A percentile compares a stretch with the other conserved stretches of the same genome.
phyloP scores from a whole-genome alignment of 1,139 yeast genomes.

The Candida sanyaensis region DNA sequence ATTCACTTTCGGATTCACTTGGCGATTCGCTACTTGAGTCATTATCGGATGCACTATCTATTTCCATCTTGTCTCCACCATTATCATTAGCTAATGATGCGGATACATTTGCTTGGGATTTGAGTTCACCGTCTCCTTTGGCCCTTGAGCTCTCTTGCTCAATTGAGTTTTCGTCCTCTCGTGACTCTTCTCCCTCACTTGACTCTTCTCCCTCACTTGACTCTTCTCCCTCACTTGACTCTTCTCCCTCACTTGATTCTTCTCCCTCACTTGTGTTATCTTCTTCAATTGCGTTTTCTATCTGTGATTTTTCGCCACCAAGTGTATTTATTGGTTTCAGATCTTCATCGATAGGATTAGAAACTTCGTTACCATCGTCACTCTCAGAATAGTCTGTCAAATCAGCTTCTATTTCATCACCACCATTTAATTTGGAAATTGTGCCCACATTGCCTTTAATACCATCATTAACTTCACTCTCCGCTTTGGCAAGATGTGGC shows the following conservation, averaged over 20 bases:
- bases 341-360: too few relatives aligned
- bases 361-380: not conserved
- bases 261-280: not conserved
- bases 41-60: not conserved
- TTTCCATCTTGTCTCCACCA: not conserved
- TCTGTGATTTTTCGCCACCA: not conserved
- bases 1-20: constrained; percentile 1
- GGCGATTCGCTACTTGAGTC: not conserved
- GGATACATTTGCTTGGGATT: not conserved
- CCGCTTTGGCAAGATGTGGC: too few relatives aligned
- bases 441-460: not conserved
- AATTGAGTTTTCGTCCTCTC: not conserved
- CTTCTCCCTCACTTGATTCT: too few relatives aligned
- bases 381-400: not conserved
- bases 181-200: not conserved
- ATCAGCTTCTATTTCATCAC: not conserved
- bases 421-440: too few relatives aligned
- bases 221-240: too few relatives aligned
- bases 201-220: too few relatives aligned
- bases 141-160: too few relatives aligned
- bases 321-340: not conserved
- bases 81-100: not conserved
- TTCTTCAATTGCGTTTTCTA: too few relatives aligned
- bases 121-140: not conserved
- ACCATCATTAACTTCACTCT: too few relatives aligned